Evolutionary conservation across 2,329 filamentous ascomycete genomes (phyloP), one percentile per base, ranked within the genome.

Genomic region (Colletotrichum sp.): DNA sequence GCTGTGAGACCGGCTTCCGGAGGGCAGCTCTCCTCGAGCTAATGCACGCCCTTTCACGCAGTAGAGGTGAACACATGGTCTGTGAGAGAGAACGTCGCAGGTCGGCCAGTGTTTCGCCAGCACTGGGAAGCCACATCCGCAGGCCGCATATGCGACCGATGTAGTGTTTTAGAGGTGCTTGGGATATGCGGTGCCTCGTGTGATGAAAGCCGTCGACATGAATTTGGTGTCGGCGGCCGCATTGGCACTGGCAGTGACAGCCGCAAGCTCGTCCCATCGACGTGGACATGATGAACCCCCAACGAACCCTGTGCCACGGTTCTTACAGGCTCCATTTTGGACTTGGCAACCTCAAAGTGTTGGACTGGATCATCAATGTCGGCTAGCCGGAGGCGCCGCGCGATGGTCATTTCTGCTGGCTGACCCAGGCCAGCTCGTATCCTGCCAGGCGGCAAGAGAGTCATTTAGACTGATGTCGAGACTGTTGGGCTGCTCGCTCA

Each of bases 11-110:
- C 71, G 74, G 74, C 64, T 69, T 59, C 59, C 74, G 74, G 74
- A 69, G 44, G 66, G 13, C 16, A 32, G 28, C 36, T 57, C 63
- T 44, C 39, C 22, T 72, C n/a, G 34, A 68, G 52, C 64, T 68
- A 48, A 68, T 74, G 74, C 70, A 69, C 44, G 36, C 59, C 22
- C 44, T 60, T 30, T 60, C 32, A 36, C 59, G 16, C 59, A 65
- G n/a, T n/a, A 63, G 26, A 73, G 71, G 70, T 71, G 74, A 76
- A 76, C 74, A 26, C 59, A 68, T 76, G 74, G 70, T 74, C 74
- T 68, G 74, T 76, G 74, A n/a, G 55, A 30, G 48, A 74, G 34
- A 32, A 7, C 34, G 65, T 60, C 48, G 24, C 57, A 68, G 39
- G 22, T 57, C 59, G 22, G 71, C 24, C 22, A 52, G 64, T 68